Evolutionary conservation across 164 flowering plant species (phyloP).

Genomic region (Amborella trichopoda): DNA sequence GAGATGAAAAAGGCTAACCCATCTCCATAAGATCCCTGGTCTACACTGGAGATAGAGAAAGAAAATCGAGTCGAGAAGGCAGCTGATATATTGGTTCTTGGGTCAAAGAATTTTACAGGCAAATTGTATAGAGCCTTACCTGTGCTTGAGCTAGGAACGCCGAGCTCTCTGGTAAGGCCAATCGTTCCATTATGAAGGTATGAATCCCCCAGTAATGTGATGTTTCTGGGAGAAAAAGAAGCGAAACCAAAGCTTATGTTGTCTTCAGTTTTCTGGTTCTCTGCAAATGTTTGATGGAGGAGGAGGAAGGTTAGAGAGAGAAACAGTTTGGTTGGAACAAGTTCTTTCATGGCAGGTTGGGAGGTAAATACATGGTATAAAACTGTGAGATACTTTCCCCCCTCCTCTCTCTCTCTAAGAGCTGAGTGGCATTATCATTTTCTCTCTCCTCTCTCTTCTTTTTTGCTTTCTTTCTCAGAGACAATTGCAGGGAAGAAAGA

Average conservation of each 20-base stretch:
- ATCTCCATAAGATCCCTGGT: conserved; percentile 58
- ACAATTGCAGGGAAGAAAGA: too few species aligned
- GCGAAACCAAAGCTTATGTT: conserved; percentile 36
- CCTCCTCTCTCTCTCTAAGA: too few species aligned
- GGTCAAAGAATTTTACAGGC: conserved; percentile 51
- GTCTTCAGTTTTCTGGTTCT: conserved; percentile 2
- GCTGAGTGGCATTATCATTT: too few species aligned
- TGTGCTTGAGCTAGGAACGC: conserved; percentile 70
- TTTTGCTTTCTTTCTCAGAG: too few species aligned
- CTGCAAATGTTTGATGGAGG: not conserved
- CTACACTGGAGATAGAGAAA: conserved; percentile 45
- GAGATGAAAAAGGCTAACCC: conserved; percentile 75
- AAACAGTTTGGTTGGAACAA: conserved; percentile 1
- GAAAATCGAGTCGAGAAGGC: conserved; percentile 70
- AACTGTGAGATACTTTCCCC: too few species aligned
- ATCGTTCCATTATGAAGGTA: conserved; percentile 65
- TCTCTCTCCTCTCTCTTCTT: too few species aligned
- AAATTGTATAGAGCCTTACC: conserved; percentile 51
- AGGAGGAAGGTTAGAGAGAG: conserved; percentile 3
- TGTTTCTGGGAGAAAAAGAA: conserved; percentile 47
- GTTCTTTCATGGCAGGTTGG: too few species aligned
- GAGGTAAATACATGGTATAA: too few species aligned
- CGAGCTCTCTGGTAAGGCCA: conserved; percentile 62
- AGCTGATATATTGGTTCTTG: conserved; percentile 40
- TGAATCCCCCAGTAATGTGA: conserved; percentile 86